A percentile compares a stretch with the other conserved stretches of the same genome.
These are phyloP conservation scores for Schrenkiella parvula DNA, from an alignment of 345 rosid species.

Conservation along the genomic window DNA sequence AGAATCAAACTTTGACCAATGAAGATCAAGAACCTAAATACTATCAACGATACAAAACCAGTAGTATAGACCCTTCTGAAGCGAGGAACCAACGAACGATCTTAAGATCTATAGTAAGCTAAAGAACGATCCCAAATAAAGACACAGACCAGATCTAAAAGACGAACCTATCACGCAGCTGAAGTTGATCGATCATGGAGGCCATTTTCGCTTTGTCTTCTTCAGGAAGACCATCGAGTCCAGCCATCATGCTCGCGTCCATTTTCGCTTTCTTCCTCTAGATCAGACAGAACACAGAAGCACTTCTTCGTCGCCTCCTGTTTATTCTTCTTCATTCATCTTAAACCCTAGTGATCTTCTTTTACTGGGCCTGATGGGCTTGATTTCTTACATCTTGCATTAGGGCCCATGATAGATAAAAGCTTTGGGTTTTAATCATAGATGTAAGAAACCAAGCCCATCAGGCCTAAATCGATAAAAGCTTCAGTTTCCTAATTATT, in stretches of 20 bases:
- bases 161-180: conserved; percentile 75
- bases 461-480: background rate
- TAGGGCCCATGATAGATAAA: background rate
- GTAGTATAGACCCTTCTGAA: too few relatives aligned
- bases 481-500: too few relatives aligned
- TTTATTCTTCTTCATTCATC: background rate
- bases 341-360: conserved; percentile 27
- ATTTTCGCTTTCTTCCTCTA: conserved; percentile 28
- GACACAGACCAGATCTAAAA: background rate
- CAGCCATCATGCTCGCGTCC: conserved; percentile 85
- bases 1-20: background rate
- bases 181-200: conserved; percentile 86
- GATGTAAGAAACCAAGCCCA: background rate
- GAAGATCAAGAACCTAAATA: background rate
- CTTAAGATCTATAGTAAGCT: background rate
- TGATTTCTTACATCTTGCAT: background rate
- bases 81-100: background rate
- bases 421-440: background rate
- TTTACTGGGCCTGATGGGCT: conserved; percentile 22
- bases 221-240: conserved; percentile 71
- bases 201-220: conserved; percentile 74
- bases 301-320: conserved; percentile 7
- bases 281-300: background rate
- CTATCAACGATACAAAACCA: background rate
- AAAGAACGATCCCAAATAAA: background rate